These are phyloP conservation scores for Penicillium oxalicum DNA, from an alignment of 2,329 filamentous ascomycete genomes.

Conservation along the genomic window DNA sequence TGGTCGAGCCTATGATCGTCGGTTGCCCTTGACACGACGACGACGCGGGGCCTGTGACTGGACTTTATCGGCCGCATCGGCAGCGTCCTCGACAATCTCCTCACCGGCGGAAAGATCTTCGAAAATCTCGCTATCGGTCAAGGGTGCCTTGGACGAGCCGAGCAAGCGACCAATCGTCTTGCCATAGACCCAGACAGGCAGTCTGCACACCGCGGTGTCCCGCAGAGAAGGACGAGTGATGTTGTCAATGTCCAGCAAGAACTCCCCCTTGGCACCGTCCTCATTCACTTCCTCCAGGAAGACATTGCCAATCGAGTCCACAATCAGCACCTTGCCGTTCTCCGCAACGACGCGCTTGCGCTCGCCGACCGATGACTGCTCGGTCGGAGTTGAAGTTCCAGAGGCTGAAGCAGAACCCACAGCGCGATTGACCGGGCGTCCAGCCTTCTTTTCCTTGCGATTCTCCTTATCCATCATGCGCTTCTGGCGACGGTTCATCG, in stretches of 20 bases:
- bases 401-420: slow-evolving; percentile 29
- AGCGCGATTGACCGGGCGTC: slow-evolving; percentile 23
- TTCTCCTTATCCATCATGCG: slow-evolving; percentile 81
- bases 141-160: slow-evolving; percentile 6
- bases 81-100: slow-evolving; percentile 19
- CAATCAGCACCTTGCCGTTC: slow-evolving; percentile 91
- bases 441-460: slow-evolving; percentile 57
- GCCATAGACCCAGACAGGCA: slow-evolving; percentile 68
- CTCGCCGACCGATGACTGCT: slow-evolving; percentile 49
- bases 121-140: slow-evolving; percentile 5
- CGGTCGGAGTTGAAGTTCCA: slow-evolving; percentile 46
- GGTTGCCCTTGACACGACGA: slow-evolving; percentile 26
- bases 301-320: slow-evolving; percentile 86
- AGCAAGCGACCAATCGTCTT: slow-evolving; percentile 32
- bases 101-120: slow-evolving; percentile 13
- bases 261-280: slow-evolving; percentile 76
- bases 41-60: slow-evolving; percentile 14
- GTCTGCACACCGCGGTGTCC: slow-evolving; percentile 75
- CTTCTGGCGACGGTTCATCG: slow-evolving; percentile 79
- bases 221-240: slow-evolving; percentile 68
- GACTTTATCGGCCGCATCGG: slow-evolving; percentile 22
- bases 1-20: slow-evolving; percentile 19
- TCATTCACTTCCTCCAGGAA: slow-evolving; percentile 90
- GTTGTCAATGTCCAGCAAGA: slow-evolving; percentile 81
- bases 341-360: slow-evolving; percentile 86